Evolutionary conservation across 805 yeast genomes (phyloP), one percentile per base, ranked within the genome.

Genomic region (Torulaspora maleeae): DNA sequence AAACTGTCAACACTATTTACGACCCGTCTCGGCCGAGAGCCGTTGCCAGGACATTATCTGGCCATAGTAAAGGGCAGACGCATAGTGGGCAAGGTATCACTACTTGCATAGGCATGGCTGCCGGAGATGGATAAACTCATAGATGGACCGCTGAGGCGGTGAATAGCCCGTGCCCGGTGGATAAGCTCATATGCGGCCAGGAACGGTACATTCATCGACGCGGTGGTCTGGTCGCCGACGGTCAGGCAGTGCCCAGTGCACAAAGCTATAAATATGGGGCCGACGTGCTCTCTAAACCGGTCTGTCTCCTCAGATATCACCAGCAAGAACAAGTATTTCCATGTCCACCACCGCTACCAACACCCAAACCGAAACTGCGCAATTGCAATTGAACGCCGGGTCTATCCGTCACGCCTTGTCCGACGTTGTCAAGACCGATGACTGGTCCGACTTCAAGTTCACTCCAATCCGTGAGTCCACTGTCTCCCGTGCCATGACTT

Each of bases 401-500:
- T 45, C 59, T 15, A 53, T 57, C 36, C 40, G 43, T 25, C 66
- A 62, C 48, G 61, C 64, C 16, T 49, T 62, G 13, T 59, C 65
- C 28, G 63, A 60, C 42, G 57, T 60, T 24, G 66, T 60, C 49
- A 54, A 61, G 47, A 50, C 53, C 20, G 63, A 59, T 2, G 82
- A 81, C 60, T 83, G 91, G 91, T 78, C 80, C 12, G 69, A 71
- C 36, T 83, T 83, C 68, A 68, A 74, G 55, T 83, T 83, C 66
- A 75, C 79, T 11, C 88, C 88, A 45, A 83, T 83, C 56, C 74
- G 89, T 48, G 91, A 83, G 68, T 79, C 87, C 6, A 80, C 85
- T 2, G 90, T 84, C 27, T 81, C 89, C 7, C 75, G 90, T 50
- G 91, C 90, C 27, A 83, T 83, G 90, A 83, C 89, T 35, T 71